phyloP scores from a whole-genome alignment of 495 filamentous ascomycete genomes.

The Barbatosphaeria neglecta region DNA sequence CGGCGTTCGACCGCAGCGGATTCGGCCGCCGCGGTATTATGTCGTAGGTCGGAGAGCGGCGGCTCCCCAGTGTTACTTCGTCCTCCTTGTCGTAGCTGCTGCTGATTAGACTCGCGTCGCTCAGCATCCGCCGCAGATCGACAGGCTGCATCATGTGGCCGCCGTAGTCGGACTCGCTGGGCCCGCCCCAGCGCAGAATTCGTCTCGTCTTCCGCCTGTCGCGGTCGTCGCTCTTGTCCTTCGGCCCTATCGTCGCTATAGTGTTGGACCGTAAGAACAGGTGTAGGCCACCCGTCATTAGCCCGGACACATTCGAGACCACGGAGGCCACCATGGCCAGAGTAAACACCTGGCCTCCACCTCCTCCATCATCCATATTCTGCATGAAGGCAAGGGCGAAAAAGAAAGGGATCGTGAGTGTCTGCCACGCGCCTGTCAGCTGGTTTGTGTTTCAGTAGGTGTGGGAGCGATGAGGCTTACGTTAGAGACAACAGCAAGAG shows the following conservation, averaged over 20 bases:
- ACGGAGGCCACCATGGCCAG: constrained; percentile 35
- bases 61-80: constrained; percentile 7
- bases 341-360: constrained; percentile 16
- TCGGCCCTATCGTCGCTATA: constrained; percentile 25
- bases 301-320: constrained; percentile 34
- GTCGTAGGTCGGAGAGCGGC: constrained; percentile 6
- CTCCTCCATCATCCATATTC: constrained; percentile 8
- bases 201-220: constrained; percentile 24
- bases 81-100: constrained; percentile 13
- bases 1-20: constrained; percentile 20
- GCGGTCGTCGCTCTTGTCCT: constrained; percentile 28
- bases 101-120: constrained; percentile 19
- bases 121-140: constrained; percentile 18
- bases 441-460: constrained; percentile 1
- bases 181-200: constrained; percentile 7
- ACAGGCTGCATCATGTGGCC: constrained; percentile 21
- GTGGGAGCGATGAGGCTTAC: constrained; percentile 12
- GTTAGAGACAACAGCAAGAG: constrained; percentile 27
- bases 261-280: constrained; percentile 36
- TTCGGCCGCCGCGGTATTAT: constrained; percentile 10
- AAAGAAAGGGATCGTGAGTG: constrained; percentile 34
- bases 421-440: too few species aligned
- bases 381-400: constrained; percentile 21
- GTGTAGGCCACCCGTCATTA: constrained; percentile 36
- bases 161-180: constrained; percentile 15